phyloP scores from a whole-genome alignment of 2,329 filamentous ascomycete genomes.

The Elsinoe arachidis region DNA sequence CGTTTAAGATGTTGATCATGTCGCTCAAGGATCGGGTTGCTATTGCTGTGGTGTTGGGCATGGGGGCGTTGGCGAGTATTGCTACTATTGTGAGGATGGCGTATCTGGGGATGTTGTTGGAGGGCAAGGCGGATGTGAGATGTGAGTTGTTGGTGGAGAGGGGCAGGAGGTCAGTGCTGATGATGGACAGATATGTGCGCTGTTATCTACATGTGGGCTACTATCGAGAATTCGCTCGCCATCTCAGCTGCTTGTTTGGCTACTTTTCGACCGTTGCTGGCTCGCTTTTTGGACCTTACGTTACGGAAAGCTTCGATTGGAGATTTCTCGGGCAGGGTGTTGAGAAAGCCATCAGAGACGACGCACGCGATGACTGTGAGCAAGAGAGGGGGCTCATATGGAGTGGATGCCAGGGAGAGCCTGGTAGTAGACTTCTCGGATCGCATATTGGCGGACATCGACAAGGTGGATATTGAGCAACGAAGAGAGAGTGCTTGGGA shows the following conservation, averaged over 20 bases:
- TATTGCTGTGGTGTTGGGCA: slow-evolving; percentile 5
- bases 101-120: background rate
- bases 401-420: background rate
- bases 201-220: slow-evolving; percentile 9
- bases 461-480: background rate
- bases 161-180: background rate
- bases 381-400: background rate
- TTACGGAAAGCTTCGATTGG: background rate
- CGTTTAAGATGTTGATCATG: slow-evolving; percentile 5
- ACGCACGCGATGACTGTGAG: slow-evolving; percentile 3
- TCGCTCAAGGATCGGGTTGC: background rate
- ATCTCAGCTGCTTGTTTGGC: background rate
- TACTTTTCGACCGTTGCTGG: slow-evolving; percentile 1
- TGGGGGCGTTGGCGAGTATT: background rate
- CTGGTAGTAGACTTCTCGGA: background rate
- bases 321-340: background rate
- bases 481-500: background rate
- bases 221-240: slow-evolving; percentile 7
- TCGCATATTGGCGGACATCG: background rate
- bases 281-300: background rate
- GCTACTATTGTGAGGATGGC: slow-evolving; percentile 6
- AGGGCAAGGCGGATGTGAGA: slow-evolving; percentile 2
- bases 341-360: slow-evolving; percentile 9
- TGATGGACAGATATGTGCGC: background rate
- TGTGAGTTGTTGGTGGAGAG: background rate